Evolutionary conservation across 1,284 basidiomycete genomes (phyloP).

Genomic region (Irpex lacteus): DNA sequence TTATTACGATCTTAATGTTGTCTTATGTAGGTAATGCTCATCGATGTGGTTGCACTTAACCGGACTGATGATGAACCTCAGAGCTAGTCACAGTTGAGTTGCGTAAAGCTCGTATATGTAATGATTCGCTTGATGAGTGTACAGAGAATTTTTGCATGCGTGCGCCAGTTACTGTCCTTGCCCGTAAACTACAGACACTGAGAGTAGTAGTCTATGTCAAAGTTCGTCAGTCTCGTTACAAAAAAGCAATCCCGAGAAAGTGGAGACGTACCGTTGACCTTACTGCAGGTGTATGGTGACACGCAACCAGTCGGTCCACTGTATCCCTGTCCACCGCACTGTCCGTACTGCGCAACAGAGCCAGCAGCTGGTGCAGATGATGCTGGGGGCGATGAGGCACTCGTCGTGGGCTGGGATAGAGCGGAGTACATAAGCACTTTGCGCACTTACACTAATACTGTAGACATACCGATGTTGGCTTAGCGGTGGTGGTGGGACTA

Average conservation of each 20-base stretch:
- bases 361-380: conserved; percentile 9
- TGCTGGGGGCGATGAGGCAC: background rate
- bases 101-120: too few species aligned
- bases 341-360: conserved; percentile 25
- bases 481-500: background rate
- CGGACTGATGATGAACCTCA: too few species aligned
- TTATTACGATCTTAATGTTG: background rate
- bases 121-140: too few species aligned
- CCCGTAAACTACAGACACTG: conserved; percentile 36
- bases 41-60: background rate
- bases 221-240: background rate
- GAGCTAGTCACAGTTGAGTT: too few species aligned
- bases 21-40: background rate
- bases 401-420: background rate
- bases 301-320: conserved; percentile 26
- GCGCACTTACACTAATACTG: background rate
- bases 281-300: conserved; percentile 26
- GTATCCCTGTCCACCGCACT: conserved; percentile 29
- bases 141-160: too few species aligned
- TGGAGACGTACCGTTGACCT: conserved; percentile 23
- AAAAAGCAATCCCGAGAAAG: background rate
- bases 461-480: background rate
- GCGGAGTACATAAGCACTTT: background rate
- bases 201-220: conserved; percentile 37
- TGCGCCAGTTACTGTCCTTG: background rate